Base-by-base conservation (phyloP, 495 filamentous ascomycete species). In the Annulohypoxylon bovei region DNA sequence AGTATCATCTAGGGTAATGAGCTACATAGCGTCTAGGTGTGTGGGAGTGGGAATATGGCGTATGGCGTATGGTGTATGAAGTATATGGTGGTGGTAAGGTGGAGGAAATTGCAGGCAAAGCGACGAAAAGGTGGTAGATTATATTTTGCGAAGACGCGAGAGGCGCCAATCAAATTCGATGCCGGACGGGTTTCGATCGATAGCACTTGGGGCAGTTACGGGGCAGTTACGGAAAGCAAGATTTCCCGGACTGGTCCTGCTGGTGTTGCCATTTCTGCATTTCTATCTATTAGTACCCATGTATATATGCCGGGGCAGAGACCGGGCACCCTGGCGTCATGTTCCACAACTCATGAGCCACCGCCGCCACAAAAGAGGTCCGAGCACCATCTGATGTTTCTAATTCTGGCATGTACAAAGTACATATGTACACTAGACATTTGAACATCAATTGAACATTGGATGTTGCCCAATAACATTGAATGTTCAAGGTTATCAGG, bases 111-210 rank as follows among this genome's bases (percentile, higher is more conserved):
- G 6, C 32, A 22, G 25, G 44, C 20, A 23, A 61, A 39, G 25
- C 6, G 30, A 32, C 42, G n/a, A 28, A 28, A 49, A 52, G 16
- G 28, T 42, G 32, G 27, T 53, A 20, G 42, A 53, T 61, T 40
- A 56, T 54, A 65, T 71, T 64, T 66, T 50, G 59, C 32, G 28
- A 64, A 72, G 60, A 72, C 70, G 69, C 69, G 69, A 60, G 58
- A 67, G 69, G 69, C 69, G 69, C 69, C 69, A 72, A 72, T 72
- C 69, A 72, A 72, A 72, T 54, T 16, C 53, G 63, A 14, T 62
- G 52, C 56, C 50, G 62, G 50, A 11, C 14, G 39, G 33, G 46
- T 11, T 27, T 7, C 33, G 2, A 20, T 44, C 20, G 9, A 47
- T 52, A 12, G 30, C 23, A 42, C 22, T 20, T 22, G 49, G 33